phyloP scores from a whole-genome alignment of 73 alveolate genomes.

The Paramecium octaurelia region DNA sequence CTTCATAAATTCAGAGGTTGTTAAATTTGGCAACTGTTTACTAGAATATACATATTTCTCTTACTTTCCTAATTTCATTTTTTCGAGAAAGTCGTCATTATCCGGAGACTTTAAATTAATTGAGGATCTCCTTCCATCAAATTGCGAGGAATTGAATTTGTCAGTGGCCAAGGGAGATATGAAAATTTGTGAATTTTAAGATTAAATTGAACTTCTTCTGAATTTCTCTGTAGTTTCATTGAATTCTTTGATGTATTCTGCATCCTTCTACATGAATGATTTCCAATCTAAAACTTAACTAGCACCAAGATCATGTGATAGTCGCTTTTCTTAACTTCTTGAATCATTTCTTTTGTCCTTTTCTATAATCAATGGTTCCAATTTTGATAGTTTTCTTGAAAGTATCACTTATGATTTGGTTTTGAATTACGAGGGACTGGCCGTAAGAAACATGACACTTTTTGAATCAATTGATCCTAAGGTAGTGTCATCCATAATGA shows the following conservation, averaged over 20 bases:
- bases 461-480: background rate
- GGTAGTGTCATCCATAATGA: background rate
- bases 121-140: background rate
- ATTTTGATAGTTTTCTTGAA: background rate
- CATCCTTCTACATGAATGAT: background rate
- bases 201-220: background rate
- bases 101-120: background rate
- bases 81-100: background rate
- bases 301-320: background rate
- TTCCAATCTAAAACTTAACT: background rate
- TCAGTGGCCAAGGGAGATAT: background rate
- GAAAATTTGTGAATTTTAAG: background rate
- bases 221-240: background rate
- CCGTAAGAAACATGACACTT: background rate
- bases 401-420: background rate
- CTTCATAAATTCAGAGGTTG: background rate
- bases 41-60: background rate
- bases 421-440: background rate
- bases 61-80: conserved; percentile 21
- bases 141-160: background rate
- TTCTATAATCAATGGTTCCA: background rate
- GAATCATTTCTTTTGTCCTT: background rate
- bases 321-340: background rate
- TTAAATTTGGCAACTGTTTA: background rate
- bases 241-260: background rate